Conservation (phyloP, 441 rosid genomes). For the Populus hybrid region DNA sequence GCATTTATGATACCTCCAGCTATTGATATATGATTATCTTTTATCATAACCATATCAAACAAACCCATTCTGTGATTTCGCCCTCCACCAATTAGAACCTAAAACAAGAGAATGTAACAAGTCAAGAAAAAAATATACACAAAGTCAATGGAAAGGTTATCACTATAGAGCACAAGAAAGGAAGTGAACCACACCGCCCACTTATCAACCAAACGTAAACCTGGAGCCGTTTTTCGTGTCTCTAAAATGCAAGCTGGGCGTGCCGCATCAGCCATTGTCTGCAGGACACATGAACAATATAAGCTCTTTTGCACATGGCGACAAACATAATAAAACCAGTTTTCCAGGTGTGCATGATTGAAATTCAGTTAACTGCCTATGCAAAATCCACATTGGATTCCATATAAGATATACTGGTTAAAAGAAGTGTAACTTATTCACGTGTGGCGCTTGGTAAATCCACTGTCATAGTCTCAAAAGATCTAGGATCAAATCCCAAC, state of each 20-base stretch:
- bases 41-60: constrained; percentile 97
- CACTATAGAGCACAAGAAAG: constrained; percentile 8
- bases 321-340: background rate
- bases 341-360: constrained; percentile 3
- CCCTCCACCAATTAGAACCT: constrained; percentile 97
- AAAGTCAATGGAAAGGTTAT: constrained; percentile 15
- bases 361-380: background rate
- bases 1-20: constrained; percentile 84
- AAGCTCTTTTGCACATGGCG: background rate
- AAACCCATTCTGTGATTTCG: constrained; percentile 91
- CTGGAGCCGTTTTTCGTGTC: constrained; percentile 97
- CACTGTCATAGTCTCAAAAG: background rate
- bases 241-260: constrained; percentile 79
- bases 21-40: constrained; percentile 94
- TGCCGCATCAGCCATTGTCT: constrained; percentile 98
- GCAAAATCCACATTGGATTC: background rate
- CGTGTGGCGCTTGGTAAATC: background rate
- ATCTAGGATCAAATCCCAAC: background rate
- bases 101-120: constrained; percentile 21
- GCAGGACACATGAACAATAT: constrained; percentile 23
- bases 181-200: constrained; percentile 74
- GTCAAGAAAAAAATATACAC: constrained; percentile 19
- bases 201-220: constrained; percentile 85
- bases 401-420: background rate
- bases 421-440: background rate